Conservation (phyloP, 768 basidiomycete genomes). For the Amanita rubescens region DNA sequence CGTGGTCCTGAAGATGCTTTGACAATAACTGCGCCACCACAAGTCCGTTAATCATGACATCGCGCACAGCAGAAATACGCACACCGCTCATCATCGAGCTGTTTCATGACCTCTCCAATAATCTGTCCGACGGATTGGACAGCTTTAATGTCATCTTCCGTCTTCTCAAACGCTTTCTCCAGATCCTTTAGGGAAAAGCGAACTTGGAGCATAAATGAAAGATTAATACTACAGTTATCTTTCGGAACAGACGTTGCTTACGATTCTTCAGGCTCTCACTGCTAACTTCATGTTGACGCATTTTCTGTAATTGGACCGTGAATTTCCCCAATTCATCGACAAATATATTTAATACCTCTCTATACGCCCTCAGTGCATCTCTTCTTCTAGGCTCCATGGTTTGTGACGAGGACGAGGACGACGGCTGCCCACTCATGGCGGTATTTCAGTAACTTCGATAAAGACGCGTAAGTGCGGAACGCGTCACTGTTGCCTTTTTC, state of each 20-base stretch:
- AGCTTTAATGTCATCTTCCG: conserved; percentile 98
- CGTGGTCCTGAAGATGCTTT: conserved; percentile 98
- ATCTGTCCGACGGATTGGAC: conserved; percentile 99
- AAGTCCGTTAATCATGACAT: neutral
- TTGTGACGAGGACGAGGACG: conserved; percentile 37
- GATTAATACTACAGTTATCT: neutral
- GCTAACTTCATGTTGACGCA: conserved; percentile 82
- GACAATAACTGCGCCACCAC: conserved; percentile 69
- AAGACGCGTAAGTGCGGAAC: conserved; percentile 34
- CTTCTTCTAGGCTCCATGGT: conserved; percentile 63
- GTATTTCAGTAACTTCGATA: conserved; percentile 28
- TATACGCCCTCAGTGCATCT: conserved; percentile 70
- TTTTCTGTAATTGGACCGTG: conserved; percentile 60
- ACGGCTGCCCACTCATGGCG: conserved; percentile 28
- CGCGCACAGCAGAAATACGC: conserved; percentile 22
- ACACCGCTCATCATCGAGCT: conserved; percentile 97
- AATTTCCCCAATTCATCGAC: neutral
- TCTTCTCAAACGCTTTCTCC: conserved; percentile 87
- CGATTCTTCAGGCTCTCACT: conserved; percentile 87
- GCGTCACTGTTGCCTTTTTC: conserved; percentile 20
- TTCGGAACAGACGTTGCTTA: conserved; percentile 33
- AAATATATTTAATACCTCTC: conserved; percentile 41
- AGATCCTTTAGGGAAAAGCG: conserved; percentile 87
- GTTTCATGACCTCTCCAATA: conserved; percentile 98
- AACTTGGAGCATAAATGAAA: conserved; percentile 38